Evolutionary conservation across 768 basidiomycete genomes (phyloP).

Genomic region (Amanita pallidorosea): DNA sequence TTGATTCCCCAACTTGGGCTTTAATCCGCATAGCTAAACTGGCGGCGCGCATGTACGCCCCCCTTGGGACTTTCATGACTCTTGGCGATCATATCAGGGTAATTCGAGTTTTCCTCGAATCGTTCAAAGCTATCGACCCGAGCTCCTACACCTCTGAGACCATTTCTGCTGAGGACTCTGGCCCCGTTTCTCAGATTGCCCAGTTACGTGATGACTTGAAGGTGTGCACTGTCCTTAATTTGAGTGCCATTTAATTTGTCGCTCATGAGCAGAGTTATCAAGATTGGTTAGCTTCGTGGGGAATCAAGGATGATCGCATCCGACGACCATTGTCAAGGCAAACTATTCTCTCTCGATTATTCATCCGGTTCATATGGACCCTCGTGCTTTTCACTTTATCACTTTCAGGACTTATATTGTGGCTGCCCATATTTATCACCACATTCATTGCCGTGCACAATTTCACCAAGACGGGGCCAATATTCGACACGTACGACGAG

Average conservation of each 20-base stretch:
- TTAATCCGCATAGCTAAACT: conserved; percentile 65
- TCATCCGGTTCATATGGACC: conserved; percentile 56
- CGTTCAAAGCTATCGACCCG: conserved; percentile 42
- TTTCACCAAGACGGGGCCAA: conserved; percentile 73
- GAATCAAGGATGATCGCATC: conserved; percentile 82
- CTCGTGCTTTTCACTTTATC: conserved; percentile 52
- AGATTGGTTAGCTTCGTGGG: conserved; percentile 51
- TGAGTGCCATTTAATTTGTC: neutral
- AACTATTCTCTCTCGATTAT: conserved; percentile 51
- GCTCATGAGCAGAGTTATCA: conserved; percentile 37
- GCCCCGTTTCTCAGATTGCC: conserved; percentile 15
- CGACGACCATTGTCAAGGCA: conserved; percentile 47
- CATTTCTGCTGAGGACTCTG: conserved; percentile 12
- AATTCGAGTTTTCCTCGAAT: conserved; percentile 64
- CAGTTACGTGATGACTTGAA: conserved; percentile 45
- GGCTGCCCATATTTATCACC: conserved; percentile 69
- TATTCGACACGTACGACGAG: conserved; percentile 84
- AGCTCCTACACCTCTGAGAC: conserved; percentile 12
- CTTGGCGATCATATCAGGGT: conserved; percentile 79
- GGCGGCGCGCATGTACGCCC: conserved; percentile 74
- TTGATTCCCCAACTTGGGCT: conserved; percentile 82
- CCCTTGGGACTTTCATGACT: conserved; percentile 78
- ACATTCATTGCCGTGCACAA: conserved; percentile 62
- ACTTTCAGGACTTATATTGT: conserved; percentile 68
- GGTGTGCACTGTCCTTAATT: conserved; percentile 23